These are phyloP conservation scores for Sclerotinia subarctica DNA, from an alignment of 2,329 filamentous ascomycete species.

Conservation along the genomic window DNA sequence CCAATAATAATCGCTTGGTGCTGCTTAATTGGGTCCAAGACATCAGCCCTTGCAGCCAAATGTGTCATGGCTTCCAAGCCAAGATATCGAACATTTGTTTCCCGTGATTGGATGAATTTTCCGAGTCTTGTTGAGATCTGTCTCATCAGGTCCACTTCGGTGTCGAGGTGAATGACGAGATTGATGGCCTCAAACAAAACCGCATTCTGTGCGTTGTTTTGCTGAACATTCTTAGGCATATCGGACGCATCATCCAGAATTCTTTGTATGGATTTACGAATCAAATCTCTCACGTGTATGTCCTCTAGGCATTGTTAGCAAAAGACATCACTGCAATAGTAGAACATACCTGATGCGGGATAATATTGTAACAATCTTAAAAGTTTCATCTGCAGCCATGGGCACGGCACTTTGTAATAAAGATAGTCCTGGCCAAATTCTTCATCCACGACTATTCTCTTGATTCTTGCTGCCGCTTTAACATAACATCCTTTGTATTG, in stretches of 20 bases:
- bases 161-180: constrained; percentile 94
- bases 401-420: constrained; percentile 99
- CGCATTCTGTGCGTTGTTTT: constrained; percentile 98
- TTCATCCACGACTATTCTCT: constrained; percentile 84
- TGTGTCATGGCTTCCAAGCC: constrained; percentile 98
- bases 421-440: constrained; percentile 90
- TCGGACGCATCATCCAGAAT: constrained; percentile 91
- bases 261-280: constrained; percentile 85
- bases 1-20: constrained; percentile 95
- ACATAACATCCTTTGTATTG: constrained; percentile 92
- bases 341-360: constrained; percentile 72
- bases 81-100: constrained; percentile 96
- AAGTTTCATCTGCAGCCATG: constrained; percentile 96
- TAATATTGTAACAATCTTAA: constrained; percentile 92
- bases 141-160: constrained; percentile 90
- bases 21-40: constrained; percentile 94
- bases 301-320: constrained; percentile 61
- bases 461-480: constrained; percentile 85
- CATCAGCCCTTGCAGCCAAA: constrained; percentile 88
- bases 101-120: constrained; percentile 92
- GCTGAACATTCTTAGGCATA: constrained; percentile 95
- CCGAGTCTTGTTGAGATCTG: constrained; percentile 89
- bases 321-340: background rate
- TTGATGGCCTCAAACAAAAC: constrained; percentile 98
- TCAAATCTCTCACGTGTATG: constrained; percentile 84